These are phyloP conservation scores for Fusarium tricinctum DNA, from an alignment of 2,329 filamentous ascomycete species.

Conservation along the genomic window DNA sequence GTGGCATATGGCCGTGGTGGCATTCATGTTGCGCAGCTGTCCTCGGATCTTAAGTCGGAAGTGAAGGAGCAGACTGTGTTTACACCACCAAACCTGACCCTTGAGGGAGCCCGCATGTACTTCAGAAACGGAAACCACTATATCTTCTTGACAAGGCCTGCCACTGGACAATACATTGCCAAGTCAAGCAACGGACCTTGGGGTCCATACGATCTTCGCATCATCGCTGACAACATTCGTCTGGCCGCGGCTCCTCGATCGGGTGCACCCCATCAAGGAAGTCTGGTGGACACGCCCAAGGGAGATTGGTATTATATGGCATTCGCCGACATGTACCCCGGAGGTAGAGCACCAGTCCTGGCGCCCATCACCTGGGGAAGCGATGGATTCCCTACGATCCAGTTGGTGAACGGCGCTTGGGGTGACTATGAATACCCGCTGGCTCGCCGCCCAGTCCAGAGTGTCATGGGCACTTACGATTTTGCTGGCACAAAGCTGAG, in stretches of 20 bases:
- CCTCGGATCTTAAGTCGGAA: constrained; percentile 52
- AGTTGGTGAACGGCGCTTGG: background rate
- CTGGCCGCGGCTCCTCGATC: constrained; percentile 57
- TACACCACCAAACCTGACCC: constrained; percentile 13
- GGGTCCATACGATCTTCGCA: constrained; percentile 64
- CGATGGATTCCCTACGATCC: constrained; percentile 5
- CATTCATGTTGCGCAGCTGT: constrained; percentile 66
- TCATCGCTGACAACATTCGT: constrained; percentile 57
- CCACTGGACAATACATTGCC: constrained; percentile 62
- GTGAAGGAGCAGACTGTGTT: constrained; percentile 24
- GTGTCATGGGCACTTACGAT: constrained; percentile 1
- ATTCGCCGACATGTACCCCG: constrained; percentile 68
- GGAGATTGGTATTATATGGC: constrained; percentile 71
- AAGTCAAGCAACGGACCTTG: constrained; percentile 59
- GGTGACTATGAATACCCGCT: constrained; percentile 24
- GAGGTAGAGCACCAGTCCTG: constrained; percentile 68
- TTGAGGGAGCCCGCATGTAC: constrained; percentile 69
- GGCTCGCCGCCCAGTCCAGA: background rate
- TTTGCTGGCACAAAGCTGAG: constrained; percentile 11
- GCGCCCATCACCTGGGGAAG: constrained; percentile 60
- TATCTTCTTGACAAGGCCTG: constrained; percentile 64
- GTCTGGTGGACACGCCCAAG: constrained; percentile 64
- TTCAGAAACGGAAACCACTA: constrained; percentile 68
- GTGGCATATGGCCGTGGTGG: constrained; percentile 65
- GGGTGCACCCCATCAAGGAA: constrained; percentile 67